These are phyloP conservation scores for Wallacemonas rigidus DNA, from an alignment of 208 protist genomes.

Conservation along the genomic window DNA sequence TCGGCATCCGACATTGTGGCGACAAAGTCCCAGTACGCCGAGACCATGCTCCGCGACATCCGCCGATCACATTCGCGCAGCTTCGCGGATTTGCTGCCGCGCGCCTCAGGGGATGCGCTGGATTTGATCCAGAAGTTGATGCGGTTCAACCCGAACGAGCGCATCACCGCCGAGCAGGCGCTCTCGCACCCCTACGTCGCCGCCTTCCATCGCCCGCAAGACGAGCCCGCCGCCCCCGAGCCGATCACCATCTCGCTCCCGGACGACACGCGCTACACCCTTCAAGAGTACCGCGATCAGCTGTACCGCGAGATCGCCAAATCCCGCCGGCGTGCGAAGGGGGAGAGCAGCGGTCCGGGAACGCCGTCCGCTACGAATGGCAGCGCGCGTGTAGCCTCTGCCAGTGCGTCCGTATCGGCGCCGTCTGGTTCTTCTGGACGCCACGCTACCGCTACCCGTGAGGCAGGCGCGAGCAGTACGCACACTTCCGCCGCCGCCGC, in stretches of 20 bases:
- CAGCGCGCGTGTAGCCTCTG: not conserved
- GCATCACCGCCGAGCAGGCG: constrained; percentile 92
- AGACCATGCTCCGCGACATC: constrained; percentile 93
- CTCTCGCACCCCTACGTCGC: constrained; percentile 94
- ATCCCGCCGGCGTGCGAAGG: constrained; percentile 30
- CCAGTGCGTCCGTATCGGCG: not conserved
- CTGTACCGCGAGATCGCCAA: constrained; percentile 91
- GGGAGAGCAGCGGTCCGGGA: not conserved
- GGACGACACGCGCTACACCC: constrained; percentile 94
- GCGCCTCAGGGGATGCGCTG: constrained; percentile 91
- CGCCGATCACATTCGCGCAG: constrained; percentile 59
- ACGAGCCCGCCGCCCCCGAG: constrained; percentile 75
- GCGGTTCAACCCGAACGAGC: constrained; percentile 96
- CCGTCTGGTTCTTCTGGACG: not conserved
- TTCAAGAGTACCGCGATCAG: constrained; percentile 92
- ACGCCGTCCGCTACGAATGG: constrained; percentile 17
- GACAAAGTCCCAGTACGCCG: constrained; percentile 94
- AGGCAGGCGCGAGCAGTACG: not conserved
- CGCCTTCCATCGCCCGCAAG: constrained; percentile 87
- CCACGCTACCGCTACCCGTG: too few species aligned
- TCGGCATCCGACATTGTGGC: constrained; percentile 91
- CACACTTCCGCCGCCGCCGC: not conserved
- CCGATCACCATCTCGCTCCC: constrained; percentile 93
- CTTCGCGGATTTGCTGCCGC: constrained; percentile 90
- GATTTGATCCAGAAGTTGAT: constrained; percentile 94